These are phyloP conservation scores for Macrophomina pseudophaseolina DNA, from an alignment of 2,329 filamentous ascomycete species.

Conservation along the genomic window DNA sequence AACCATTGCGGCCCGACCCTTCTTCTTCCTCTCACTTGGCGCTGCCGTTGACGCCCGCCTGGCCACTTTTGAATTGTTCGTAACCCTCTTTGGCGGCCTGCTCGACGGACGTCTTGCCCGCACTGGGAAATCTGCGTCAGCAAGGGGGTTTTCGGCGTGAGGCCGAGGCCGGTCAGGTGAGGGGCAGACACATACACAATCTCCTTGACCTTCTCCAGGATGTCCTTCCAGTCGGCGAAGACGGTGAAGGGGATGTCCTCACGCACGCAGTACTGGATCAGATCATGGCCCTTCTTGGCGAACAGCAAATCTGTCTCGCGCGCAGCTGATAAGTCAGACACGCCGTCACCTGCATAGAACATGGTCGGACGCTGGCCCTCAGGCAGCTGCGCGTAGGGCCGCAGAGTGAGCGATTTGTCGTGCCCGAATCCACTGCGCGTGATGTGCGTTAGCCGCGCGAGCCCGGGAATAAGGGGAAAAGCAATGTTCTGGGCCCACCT, in stretches of 20 bases:
- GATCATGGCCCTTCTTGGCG: conserved; percentile 60
- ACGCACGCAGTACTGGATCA: conserved; percentile 84
- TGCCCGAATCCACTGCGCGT: conserved; percentile 76
- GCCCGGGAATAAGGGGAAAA: too few species aligned
- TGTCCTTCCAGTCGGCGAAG: conserved; percentile 83
- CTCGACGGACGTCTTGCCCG: conserved; percentile 71
- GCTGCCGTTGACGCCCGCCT: conserved; percentile 37
- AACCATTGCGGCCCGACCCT: conserved; percentile 18
- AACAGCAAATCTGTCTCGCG: conserved; percentile 67
- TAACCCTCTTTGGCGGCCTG: conserved; percentile 66
- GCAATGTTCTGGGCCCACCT: conserved; percentile 56
- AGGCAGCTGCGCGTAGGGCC: conserved; percentile 79
- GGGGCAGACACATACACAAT: conserved; percentile 57
- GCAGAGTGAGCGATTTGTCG: conserved; percentile 91
- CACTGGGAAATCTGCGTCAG: conserved; percentile 42
- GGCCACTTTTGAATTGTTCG: conserved; percentile 53
- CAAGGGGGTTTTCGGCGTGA: neutral
- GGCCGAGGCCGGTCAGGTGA: neutral
- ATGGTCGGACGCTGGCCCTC: conserved; percentile 73
- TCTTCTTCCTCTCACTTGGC: conserved; percentile 9
- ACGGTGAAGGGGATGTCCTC: conserved; percentile 86
- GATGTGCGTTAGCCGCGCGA: too few species aligned
- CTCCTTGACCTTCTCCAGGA: conserved; percentile 75
- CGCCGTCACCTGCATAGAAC: conserved; percentile 94
- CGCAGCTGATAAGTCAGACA: conserved; percentile 89